A percentile compares a stretch with the other conserved stretches of the same genome.
Conservation (phyloP, 1,284 basidiomycete genomes). For the Ustilago curta region DNA sequence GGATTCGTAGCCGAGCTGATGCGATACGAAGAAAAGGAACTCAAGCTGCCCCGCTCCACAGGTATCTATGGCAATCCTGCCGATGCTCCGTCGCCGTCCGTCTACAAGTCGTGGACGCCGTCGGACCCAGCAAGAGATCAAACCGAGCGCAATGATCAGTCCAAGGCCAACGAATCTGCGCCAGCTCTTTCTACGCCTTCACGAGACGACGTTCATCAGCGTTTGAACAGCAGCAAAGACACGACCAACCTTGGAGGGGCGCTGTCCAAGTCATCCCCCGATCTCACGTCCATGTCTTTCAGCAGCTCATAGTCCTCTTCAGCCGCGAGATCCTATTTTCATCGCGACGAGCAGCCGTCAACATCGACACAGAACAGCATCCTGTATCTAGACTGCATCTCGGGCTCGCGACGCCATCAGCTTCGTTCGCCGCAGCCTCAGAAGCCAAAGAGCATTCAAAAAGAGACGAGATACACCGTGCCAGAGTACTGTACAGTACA, state of each 20-base stretch:
- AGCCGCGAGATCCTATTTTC: too few relatives aligned
- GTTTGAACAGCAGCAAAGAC: not conserved
- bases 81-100: not conserved
- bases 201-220: conserved; percentile 5
- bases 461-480: not conserved
- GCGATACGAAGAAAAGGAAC: conserved; percentile 82
- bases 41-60: conserved; percentile 30
- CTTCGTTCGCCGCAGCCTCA: not conserved
- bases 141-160: not conserved
- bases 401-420: not conserved
- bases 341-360: not conserved
- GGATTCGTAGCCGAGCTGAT: conserved; percentile 97
- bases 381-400: not conserved
- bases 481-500: too few relatives aligned
- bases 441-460: not conserved
- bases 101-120: conserved; percentile 14
- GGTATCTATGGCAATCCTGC: conserved; percentile 37
- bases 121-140: conserved; percentile 5
- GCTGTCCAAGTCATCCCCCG: conserved; percentile 35
- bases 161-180: conserved; percentile 1
- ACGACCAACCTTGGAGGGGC: conserved; percentile 1
- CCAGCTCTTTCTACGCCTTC: conserved; percentile 9
- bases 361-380: not conserved
- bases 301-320: too few relatives aligned
- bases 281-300: conserved; percentile 16